Evolutionary conservation across 73 alveolate species (phyloP), one percentile per base, ranked within the genome.

Genomic region (Symbiodinium pilosum): DNA sequence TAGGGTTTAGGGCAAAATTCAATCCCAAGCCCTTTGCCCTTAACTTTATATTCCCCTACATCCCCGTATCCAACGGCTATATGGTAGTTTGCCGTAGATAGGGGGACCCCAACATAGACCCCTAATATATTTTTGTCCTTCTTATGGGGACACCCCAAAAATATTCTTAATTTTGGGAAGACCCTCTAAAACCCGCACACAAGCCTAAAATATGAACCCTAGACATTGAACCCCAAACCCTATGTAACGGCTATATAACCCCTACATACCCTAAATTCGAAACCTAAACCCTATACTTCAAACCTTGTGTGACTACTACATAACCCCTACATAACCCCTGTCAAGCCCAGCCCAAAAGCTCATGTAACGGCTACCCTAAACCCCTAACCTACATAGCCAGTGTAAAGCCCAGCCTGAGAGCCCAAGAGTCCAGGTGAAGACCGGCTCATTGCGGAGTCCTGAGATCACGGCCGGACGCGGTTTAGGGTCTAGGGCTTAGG

Each of bases 381-480:
- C 81, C 41, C 41, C 16, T 28, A 14, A 47, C 0, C 81, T 24
- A n/a, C n/a, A n/a, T n/a, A n/a, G n/a, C n/a, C n/a, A n/a, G n/a
- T n/a, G n/a, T 6, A 26, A 64, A 64, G 30, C 38, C 38, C 75
- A n/a, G 86, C 86, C 26, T n/a, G 20, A 24, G 26, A 54, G 73
- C 2, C 34, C 73, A 26, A 16, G 26, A 54, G 81, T 38, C 24
- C 51, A 77, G 81, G 81, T 77, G 87, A 77, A 77, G 47, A 77
- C 87, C n/a, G 87, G 47, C 0, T 44, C 87, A 26, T 44, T 88
- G 38, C 86, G 42, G 20, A 39, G 71, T 24, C 95, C 95, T 0
- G 95, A 88, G 87, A 88, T 88, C 71, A 88, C 95, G 69, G 95
- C 34, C 18, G 38, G 20, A 2, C 21, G 81, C 20, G 81, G 41